phyloP scores from a whole-genome alignment of 305 asterid species.

The Stenogyne calaminthoides region DNA sequence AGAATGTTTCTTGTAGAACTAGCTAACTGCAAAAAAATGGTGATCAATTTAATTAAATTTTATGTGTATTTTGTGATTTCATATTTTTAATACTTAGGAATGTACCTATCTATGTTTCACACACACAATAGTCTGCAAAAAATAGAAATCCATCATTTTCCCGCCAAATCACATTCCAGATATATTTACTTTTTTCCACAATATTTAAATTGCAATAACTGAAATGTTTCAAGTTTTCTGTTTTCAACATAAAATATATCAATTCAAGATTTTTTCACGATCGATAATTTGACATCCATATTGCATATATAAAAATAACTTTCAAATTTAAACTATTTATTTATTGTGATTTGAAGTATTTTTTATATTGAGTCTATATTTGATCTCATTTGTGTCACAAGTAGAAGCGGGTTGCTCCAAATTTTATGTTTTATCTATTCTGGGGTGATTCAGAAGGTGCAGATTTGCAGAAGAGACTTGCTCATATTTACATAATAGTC shows the following conservation, averaged over 20 bases:
- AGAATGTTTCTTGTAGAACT: not conserved
- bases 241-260: not conserved
- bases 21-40: slow-evolving; percentile 4
- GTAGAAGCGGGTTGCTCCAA: too few species aligned
- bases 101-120: too few species aligned
- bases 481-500: too few species aligned
- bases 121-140: not conserved
- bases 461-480: too few species aligned
- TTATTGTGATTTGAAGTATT: not conserved
- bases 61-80: not conserved
- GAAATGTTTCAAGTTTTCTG: not conserved
- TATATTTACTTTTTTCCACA: not conserved
- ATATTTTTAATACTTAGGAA: not conserved
- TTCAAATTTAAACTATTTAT: not conserved
- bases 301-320: not conserved
- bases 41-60: not conserved
- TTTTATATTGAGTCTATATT: not conserved
- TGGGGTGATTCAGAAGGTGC: too few species aligned
- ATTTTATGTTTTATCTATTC: too few species aligned
- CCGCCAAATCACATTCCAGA: not conserved
- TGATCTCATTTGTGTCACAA: too few species aligned
- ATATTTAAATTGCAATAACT: not conserved
- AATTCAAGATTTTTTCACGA: not conserved
- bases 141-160: not conserved
- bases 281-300: not conserved